Evolutionary conservation across 2,329 filamentous ascomycete species (phyloP).

Genomic region (Venturia pyrina): DNA sequence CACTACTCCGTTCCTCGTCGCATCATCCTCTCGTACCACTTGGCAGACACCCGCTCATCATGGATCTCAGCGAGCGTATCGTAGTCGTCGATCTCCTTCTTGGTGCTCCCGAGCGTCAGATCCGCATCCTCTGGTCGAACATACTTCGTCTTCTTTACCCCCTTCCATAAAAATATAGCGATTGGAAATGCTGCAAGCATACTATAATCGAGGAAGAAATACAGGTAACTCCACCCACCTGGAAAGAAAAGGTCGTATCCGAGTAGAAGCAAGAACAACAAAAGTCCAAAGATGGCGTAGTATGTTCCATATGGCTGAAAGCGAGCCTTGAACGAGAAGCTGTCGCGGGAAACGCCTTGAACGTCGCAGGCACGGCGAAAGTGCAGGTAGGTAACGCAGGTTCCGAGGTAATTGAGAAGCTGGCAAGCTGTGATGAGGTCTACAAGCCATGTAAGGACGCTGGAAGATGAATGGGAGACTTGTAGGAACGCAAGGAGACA

Average conservation of each 20-base stretch:
- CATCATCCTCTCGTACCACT: slow-evolving; percentile 9
- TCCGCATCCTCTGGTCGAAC: slow-evolving; percentile 11
- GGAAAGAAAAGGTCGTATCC: slow-evolving; percentile 45
- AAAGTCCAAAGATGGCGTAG: slow-evolving; percentile 31
- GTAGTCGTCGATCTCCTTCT: slow-evolving; percentile 13
- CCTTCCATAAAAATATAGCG: slow-evolving; percentile 10
- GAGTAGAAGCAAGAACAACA: slow-evolving; percentile 37
- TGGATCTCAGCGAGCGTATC: slow-evolving; percentile 3
- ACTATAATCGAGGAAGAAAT: slow-evolving; percentile 41
- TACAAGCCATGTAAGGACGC: slow-evolving; percentile 36
- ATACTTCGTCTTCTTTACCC: slow-evolving; percentile 11
- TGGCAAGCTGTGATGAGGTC: slow-evolving; percentile 48
- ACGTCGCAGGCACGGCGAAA: slow-evolving; percentile 46
- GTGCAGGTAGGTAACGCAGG: slow-evolving; percentile 47
- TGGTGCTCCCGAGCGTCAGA: slow-evolving; percentile 10
- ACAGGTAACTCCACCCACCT: slow-evolving; percentile 29
- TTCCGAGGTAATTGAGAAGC: slow-evolving; percentile 54
- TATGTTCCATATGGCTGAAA: slow-evolving; percentile 43
- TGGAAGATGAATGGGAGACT: slow-evolving; percentile 21
- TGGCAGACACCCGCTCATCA: not conserved
- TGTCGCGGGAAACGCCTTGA: slow-evolving; percentile 42
- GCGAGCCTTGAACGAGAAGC: slow-evolving; percentile 43
- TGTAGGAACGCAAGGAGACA: slow-evolving; percentile 26
- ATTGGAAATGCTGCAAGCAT: slow-evolving; percentile 5
- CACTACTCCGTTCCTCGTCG: not conserved